Percentiles rank a stretch among this genome's conserved stretches.
phyloP scores from a whole-genome alignment of 2,329 filamentous ascomycete species.

The Diaporthe caulivora region DNA sequence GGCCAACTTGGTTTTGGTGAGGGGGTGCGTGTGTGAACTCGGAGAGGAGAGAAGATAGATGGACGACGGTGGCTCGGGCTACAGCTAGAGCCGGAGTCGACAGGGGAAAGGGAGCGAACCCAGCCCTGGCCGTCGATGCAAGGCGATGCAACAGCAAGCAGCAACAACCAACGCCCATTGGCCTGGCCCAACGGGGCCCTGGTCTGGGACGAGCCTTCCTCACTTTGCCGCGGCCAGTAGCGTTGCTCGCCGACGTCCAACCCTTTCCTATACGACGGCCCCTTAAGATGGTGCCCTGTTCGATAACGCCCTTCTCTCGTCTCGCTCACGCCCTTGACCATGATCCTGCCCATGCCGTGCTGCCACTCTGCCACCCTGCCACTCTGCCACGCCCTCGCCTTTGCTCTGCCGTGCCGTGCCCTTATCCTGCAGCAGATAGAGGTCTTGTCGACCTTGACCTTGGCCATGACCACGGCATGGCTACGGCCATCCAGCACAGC shows the following conservation, averaged over 20 bases:
- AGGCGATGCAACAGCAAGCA: conserved; percentile 3
- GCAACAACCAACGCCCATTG: conserved; percentile 19
- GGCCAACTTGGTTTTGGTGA: too few species aligned
- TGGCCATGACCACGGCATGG: neutral
- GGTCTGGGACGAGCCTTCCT: conserved; percentile 28
- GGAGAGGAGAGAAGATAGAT: conserved; percentile 20
- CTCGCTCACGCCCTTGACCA: neutral
- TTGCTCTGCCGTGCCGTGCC: conserved; percentile 4
- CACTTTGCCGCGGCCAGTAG: conserved; percentile 22
- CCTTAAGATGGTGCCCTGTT: conserved; percentile 12
- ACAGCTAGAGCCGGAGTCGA: neutral
- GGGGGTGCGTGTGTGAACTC: neutral
- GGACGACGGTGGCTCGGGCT: conserved; percentile 9
- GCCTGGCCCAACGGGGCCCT: conserved; percentile 1
- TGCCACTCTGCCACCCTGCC: too few species aligned
- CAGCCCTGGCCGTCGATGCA: neutral
- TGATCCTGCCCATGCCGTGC: neutral
- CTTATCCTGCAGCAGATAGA: conserved; percentile 28
- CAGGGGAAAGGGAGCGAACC: neutral
- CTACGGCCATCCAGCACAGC: neutral
- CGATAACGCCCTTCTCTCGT: neutral
- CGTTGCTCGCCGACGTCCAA: conserved; percentile 21
- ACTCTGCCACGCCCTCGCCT: neutral
- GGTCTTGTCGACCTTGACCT: neutral
- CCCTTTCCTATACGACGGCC: conserved; percentile 3